Conservation (phyloP, 352 stramenopile species). For the Phytophthora constricta region DNA sequence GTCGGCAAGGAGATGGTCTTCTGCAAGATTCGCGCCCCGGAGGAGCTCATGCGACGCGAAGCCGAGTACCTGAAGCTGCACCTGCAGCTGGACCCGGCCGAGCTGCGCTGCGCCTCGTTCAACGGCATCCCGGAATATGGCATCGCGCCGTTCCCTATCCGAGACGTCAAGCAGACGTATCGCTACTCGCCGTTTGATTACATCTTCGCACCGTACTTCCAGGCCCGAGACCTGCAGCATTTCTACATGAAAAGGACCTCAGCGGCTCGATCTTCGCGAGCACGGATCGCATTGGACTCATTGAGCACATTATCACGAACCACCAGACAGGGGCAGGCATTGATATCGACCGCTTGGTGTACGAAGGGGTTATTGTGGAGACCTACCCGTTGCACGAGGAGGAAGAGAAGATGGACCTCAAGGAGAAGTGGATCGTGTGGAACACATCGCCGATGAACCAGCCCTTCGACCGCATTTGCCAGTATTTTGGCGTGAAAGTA, state of each 20-base stretch:
- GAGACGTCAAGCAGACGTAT: slow-evolving; percentile 80
- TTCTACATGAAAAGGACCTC: slow-evolving; percentile 71
- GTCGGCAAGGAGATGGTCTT: slow-evolving; percentile 72
- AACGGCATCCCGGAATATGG: slow-evolving; percentile 71
- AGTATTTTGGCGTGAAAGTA: slow-evolving; percentile 93
- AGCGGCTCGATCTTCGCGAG: slow-evolving; percentile 75
- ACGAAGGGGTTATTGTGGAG: slow-evolving; percentile 77
- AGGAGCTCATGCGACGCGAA: slow-evolving; percentile 74
- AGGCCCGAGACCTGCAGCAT: slow-evolving; percentile 65
- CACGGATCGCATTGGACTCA: slow-evolving; percentile 80
- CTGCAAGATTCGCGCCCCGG: slow-evolving; percentile 81
- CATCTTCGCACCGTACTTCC: slow-evolving; percentile 87
- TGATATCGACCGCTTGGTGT: slow-evolving; percentile 78
- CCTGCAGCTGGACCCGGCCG: slow-evolving; percentile 69
- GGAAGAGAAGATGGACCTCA: slow-evolving; percentile 63
- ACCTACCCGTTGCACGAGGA: slow-evolving; percentile 84
- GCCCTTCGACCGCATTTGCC: slow-evolving; percentile 80
- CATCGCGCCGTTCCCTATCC: slow-evolving; percentile 84
- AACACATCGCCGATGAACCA: slow-evolving; percentile 77
- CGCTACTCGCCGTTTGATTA: slow-evolving; percentile 84
- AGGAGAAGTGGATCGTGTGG: slow-evolving; percentile 76
- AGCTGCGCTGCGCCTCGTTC: slow-evolving; percentile 68
- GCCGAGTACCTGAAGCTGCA: slow-evolving; percentile 80
- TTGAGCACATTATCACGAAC: slow-evolving; percentile 88
- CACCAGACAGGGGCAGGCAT: slow-evolving; percentile 65